These are phyloP conservation scores for Suillus clintonianus DNA, from an alignment of 768 basidiomycete genomes.

Conservation along the genomic window DNA sequence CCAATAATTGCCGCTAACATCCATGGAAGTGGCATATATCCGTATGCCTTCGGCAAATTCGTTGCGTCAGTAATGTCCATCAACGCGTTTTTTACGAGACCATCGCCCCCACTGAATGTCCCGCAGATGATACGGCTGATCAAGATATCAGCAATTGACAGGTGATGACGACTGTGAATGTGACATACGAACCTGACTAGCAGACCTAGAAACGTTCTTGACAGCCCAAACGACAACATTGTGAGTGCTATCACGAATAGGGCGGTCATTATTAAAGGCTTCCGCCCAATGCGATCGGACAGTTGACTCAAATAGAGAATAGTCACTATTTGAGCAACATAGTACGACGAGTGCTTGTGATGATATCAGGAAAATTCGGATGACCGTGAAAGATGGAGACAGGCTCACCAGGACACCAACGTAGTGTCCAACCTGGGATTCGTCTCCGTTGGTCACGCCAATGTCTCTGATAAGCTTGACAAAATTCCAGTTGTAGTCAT, in stretches of 20 bases:
- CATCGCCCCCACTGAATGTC: slow-evolving; percentile 53
- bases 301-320: slow-evolving; percentile 50
- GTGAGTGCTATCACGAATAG: slow-evolving; percentile 45
- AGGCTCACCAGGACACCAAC: slow-evolving; percentile 46
- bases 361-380: slow-evolving; percentile 34
- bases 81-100: slow-evolving; percentile 47
- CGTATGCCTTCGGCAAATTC: slow-evolving; percentile 45
- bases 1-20: slow-evolving; percentile 42
- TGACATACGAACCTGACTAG: slow-evolving; percentile 38
- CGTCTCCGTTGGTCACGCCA: slow-evolving; percentile 43
- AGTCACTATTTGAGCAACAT: slow-evolving; percentile 47
- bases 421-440: slow-evolving; percentile 47
- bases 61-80: slow-evolving; percentile 42
- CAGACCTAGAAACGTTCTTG: slow-evolving; percentile 44
- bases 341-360: slow-evolving; percentile 48
- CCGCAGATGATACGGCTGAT: slow-evolving; percentile 46
- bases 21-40: slow-evolving; percentile 59
- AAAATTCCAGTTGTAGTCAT: neutral
- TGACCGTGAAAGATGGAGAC: neutral
- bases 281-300: slow-evolving; percentile 50
- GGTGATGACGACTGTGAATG: neutral
- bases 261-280: slow-evolving; percentile 46
- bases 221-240: slow-evolving; percentile 50
- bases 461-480: slow-evolving; percentile 29
- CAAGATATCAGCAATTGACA: neutral